These are phyloP conservation scores for Phytophthora fragariae DNA, from an alignment of 352 stramenopile genomes.

Conservation along the genomic window DNA sequence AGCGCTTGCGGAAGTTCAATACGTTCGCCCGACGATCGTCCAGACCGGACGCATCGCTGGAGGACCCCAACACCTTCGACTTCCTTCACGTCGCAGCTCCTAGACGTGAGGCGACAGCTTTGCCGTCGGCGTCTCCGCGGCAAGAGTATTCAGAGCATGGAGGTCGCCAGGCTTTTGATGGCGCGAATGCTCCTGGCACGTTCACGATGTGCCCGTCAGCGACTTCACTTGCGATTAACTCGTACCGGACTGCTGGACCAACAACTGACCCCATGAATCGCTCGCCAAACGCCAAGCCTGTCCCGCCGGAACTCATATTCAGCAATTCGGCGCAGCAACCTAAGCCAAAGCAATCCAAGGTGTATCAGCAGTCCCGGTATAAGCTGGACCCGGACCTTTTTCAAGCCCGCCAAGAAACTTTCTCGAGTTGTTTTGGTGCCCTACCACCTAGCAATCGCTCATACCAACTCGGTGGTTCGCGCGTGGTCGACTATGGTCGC, in stretches of 20 bases:
- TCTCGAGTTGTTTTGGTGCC: slow-evolving; percentile 45
- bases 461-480: background rate
- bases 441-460: slow-evolving; percentile 25
- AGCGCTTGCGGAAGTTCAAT: slow-evolving; percentile 18
- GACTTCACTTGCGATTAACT: slow-evolving; percentile 22
- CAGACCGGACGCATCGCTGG: slow-evolving; percentile 11
- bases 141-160: slow-evolving; percentile 14
- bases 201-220: slow-evolving; percentile 27
- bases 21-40: slow-evolving; percentile 22
- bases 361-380: slow-evolving; percentile 55
- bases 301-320: slow-evolving; percentile 20
- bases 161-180: slow-evolving; percentile 10
- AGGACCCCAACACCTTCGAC: slow-evolving; percentile 33
- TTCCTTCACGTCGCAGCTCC: slow-evolving; percentile 42
- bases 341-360: slow-evolving; percentile 29
- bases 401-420: slow-evolving; percentile 40
- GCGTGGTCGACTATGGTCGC: slow-evolving; percentile 25
- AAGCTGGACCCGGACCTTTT: slow-evolving; percentile 54
- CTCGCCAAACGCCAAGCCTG: slow-evolving; percentile 10
- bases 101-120: slow-evolving; percentile 10
- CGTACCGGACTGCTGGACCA: slow-evolving; percentile 2
- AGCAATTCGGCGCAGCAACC: slow-evolving; percentile 20
- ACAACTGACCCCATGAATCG: background rate
- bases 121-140: slow-evolving; percentile 1
- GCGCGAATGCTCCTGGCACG: background rate